Evolutionary conservation across 2,329 filamentous ascomycete genomes (phyloP), one percentile per base, ranked within the genome.

Genomic region (Dactylonectria macrodidyma): DNA sequence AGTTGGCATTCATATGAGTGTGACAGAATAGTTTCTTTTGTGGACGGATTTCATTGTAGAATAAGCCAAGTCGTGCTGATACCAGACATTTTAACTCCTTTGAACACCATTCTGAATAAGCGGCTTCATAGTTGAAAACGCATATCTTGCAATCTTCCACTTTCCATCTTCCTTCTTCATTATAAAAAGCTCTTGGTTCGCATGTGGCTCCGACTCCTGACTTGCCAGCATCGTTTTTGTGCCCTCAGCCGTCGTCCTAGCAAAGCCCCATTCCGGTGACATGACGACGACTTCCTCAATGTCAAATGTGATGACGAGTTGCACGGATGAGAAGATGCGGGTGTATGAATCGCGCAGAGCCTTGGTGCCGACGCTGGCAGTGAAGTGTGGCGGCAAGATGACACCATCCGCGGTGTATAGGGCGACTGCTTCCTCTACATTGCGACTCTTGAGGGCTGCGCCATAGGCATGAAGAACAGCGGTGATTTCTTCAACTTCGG

Each of bases 361-460:
- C 3, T 47, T 11, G 0, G 62, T 65, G 12, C 73, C 73, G 1
- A 56, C 67, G 10, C 66, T 67, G 34, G 72, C 52, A 1, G 72
- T 19, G 38, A 75, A 74, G 56, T 75, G 72, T 0, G 73, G 73
- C 7, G 73, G 72, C 62, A 75, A 67, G 11, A 75, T 75, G 38
- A 75, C 73, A n/a, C 72, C 73, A 7, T 74, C 72, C 24, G 59
- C n/a, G 1, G 73, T 75, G 57, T 73, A 75, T 12, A 75, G 71
- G 3, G 59, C 57, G 2, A 75, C 52, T 1, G 66, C 65, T 1
- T 70, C 65, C 12, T 74, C 60, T 1, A 73, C 72, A 10, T 67
- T 62, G 34, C 69, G 65, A 46, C 65, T 70, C 14, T 66, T 61
- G 6, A 74, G 61, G 8, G 71, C 71, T 5, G 62, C 61, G 16